phyloP scores from a whole-genome alignment of 169 alveolate species.

The Neospora caninum region DNA sequence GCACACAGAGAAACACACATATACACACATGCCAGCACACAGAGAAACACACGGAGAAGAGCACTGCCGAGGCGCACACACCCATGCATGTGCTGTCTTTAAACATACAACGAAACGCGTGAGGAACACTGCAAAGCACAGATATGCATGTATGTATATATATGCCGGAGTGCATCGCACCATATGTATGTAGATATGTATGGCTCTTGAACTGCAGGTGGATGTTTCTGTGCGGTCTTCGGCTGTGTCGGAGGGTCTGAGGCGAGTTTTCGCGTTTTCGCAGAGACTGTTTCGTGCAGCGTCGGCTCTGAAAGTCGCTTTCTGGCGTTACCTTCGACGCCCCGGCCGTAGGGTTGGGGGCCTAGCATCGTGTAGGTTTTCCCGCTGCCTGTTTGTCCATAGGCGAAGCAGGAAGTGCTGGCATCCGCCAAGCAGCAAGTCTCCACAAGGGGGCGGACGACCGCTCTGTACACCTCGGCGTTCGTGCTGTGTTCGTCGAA shows the following conservation, averaged over 20 bases:
- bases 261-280: no score
- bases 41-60: no score
- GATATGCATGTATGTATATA: neutral
- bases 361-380: slow-evolving; percentile 90
- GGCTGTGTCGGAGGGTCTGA: no score
- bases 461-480: slow-evolving; percentile 71
- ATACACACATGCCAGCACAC: no score
- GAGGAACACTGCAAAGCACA: neutral
- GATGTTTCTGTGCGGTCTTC: neutral
- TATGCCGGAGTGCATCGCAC: neutral
- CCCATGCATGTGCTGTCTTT: no score
- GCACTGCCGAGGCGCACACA: no score
- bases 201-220: neutral
- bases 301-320: neutral
- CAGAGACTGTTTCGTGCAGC: neutral
- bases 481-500: slow-evolving; percentile 80
- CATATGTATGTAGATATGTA: neutral
- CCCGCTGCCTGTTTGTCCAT: slow-evolving; percentile 87
- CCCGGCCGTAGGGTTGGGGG: slow-evolving; percentile 52
- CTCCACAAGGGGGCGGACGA: slow-evolving; percentile 79
- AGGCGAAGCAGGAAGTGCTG: slow-evolving; percentile 86
- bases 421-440: slow-evolving; percentile 76
- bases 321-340: neutral
- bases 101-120: no score
- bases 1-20: no score